A percentile compares a stretch with the other conserved stretches of the same genome.
Conservation (phyloP, 345 rosid genomes). For the Diplotaxis tenuifolia region DNA sequence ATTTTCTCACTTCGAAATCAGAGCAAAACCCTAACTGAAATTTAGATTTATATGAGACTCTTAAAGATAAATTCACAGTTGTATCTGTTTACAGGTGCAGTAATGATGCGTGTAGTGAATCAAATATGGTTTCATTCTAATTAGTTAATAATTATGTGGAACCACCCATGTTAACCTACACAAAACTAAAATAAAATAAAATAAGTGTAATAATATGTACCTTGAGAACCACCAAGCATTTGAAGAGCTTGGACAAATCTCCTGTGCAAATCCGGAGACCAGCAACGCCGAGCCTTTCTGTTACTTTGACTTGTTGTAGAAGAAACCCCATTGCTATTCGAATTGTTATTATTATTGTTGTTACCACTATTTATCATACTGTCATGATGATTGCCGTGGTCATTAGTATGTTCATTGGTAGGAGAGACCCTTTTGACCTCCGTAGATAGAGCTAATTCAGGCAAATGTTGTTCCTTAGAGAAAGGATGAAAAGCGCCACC, state of each 20-base stretch:
- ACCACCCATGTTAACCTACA: background rate
- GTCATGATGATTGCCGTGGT: conserved; percentile 26
- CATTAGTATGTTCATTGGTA: conserved; percentile 23
- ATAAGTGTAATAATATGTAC: conserved; percentile 41
- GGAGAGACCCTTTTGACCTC: conserved; percentile 58
- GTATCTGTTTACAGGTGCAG: background rate
- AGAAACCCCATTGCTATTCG: conserved; percentile 27
- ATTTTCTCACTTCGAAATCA: background rate
- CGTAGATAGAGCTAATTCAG: conserved; percentile 66
- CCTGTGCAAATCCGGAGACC: conserved; percentile 99
- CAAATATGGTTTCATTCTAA: background rate
- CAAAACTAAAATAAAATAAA: background rate
- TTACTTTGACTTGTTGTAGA: conserved; percentile 50
- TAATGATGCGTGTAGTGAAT: background rate
- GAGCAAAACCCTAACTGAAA: background rate
- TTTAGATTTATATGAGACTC: background rate
- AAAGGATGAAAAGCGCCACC: conserved; percentile 96
- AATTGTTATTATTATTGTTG: conserved; percentile 18
- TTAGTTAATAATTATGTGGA: background rate
- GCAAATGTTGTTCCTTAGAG: conserved; percentile 69
- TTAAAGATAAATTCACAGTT: background rate
- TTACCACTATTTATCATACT: conserved; percentile 13
- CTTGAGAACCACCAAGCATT: conserved; percentile 99
- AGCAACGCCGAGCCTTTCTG: conserved; percentile 93
- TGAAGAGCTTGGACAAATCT: conserved; percentile 95